Evolutionary conservation across 2,329 filamentous ascomycete species (phyloP).

Genomic region (Aspergillus ochraceus): DNA sequence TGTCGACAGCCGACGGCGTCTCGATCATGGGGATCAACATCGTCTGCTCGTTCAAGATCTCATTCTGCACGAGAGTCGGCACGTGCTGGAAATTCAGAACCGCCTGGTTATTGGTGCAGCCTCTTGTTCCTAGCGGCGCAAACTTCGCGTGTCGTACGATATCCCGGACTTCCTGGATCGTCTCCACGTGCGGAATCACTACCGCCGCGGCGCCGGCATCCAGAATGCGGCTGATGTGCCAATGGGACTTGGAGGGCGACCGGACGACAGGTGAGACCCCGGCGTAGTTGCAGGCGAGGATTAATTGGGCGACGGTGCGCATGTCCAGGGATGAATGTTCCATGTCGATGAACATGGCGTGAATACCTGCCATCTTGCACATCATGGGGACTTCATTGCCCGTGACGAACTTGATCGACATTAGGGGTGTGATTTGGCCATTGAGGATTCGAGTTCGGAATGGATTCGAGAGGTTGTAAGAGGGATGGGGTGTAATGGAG

Average conservation of each 20-base stretch:
- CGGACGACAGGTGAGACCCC: slow-evolving; percentile 46
- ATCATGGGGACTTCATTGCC: slow-evolving; percentile 41
- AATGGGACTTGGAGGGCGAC: slow-evolving; percentile 40
- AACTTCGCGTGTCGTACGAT: slow-evolving; percentile 42
- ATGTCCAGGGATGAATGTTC: slow-evolving; percentile 45
- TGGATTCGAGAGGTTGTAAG: slow-evolving; percentile 25
- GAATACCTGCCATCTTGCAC: slow-evolving; percentile 42
- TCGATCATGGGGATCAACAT: slow-evolving; percentile 48
- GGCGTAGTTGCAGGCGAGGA: slow-evolving; percentile 40
- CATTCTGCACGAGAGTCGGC: slow-evolving; percentile 36
- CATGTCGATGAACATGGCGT: slow-evolving; percentile 48
- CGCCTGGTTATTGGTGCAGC: slow-evolving; percentile 39
- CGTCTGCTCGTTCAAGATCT: slow-evolving; percentile 36
- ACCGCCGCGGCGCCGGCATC: slow-evolving; percentile 45
- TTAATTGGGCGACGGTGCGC: slow-evolving; percentile 37
- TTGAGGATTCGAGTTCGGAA: slow-evolving; percentile 30
- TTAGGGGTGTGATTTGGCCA: slow-evolving; percentile 30
- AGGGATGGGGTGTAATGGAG: slow-evolving; percentile 12
- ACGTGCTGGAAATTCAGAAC: slow-evolving; percentile 36
- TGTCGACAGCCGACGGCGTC: slow-evolving; percentile 39
- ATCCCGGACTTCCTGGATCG: slow-evolving; percentile 37
- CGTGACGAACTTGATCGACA: slow-evolving; percentile 33
- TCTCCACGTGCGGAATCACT: slow-evolving; percentile 44
- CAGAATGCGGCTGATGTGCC: slow-evolving; percentile 40
- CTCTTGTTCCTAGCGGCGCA: slow-evolving; percentile 37